Conservation (phyloP, 148 eudicot species). For the Amaranthus palmeri region DNA sequence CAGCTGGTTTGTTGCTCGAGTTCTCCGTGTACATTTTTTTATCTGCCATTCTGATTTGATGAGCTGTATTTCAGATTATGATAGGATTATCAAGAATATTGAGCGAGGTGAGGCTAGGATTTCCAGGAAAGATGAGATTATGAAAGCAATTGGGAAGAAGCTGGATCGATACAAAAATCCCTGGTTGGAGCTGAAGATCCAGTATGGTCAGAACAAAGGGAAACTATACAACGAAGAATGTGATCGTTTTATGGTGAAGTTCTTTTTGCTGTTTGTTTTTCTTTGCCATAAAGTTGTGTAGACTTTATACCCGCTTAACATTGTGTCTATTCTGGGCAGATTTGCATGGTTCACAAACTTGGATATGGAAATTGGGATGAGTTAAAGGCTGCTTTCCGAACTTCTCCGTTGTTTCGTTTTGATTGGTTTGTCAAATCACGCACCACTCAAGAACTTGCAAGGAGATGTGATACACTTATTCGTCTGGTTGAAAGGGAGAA, state of each 20-base stretch:
- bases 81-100: conserved; percentile 88
- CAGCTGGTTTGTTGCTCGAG: background rate
- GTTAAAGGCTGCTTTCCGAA: conserved; percentile 92
- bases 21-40: background rate
- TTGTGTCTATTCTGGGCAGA: conserved; percentile 32
- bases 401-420: conserved; percentile 82
- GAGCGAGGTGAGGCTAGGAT: conserved; percentile 99
- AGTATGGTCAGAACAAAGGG: conserved; percentile 99
- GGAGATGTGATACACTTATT: conserved; percentile 94
- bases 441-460: conserved; percentile 93
- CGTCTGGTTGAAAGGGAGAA: conserved; percentile 91
- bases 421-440: conserved; percentile 99
- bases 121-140: conserved; percentile 91
- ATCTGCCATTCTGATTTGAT: conserved; percentile 12
- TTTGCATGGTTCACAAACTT: conserved; percentile 95
- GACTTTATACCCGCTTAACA: background rate
- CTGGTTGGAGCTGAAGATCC: conserved; percentile 92
- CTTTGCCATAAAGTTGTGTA: background rate
- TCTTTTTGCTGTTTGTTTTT: background rate
- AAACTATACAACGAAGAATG: conserved; percentile 98
- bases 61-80: conserved; percentile 54
- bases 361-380: conserved; percentile 99
- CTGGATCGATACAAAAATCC: conserved; percentile 94
- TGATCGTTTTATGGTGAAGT: conserved; percentile 89
- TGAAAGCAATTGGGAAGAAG: conserved; percentile 98